Conservation (phyloP, 129 eudicot genomes). For the Tagetes patula region DNA sequence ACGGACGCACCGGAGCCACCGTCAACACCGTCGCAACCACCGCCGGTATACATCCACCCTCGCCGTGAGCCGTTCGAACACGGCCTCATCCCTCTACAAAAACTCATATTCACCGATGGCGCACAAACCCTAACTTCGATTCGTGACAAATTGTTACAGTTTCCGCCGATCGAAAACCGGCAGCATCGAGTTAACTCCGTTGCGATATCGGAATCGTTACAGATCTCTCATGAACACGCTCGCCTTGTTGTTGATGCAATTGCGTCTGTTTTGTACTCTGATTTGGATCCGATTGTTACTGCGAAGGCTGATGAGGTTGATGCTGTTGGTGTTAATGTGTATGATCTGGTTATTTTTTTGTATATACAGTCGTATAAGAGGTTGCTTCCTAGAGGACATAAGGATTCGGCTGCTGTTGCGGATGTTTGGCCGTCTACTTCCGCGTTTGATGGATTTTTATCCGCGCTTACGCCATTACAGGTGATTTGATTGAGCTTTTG, state of each 20-base stretch:
- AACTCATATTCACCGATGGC: conserved; percentile 86
- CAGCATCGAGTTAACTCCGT: conserved; percentile 42
- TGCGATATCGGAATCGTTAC: conserved; percentile 45
- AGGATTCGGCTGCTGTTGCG: conserved; percentile 86
- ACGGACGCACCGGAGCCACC: conserved; percentile 40
- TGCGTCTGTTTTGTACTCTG: conserved; percentile 55
- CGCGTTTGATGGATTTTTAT: conserved; percentile 85
- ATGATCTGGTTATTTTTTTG: conserved; percentile 78
- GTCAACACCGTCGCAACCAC: conserved; percentile 33
- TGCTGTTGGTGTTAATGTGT: conserved; percentile 73
- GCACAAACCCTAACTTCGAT: conserved; percentile 65
- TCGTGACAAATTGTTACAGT: conserved; percentile 61
- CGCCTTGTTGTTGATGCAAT: conserved; percentile 70
- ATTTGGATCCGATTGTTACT: conserved; percentile 61
- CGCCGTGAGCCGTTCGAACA: conserved; percentile 94
- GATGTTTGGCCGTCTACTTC: conserved; percentile 96
- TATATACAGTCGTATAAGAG: conserved; percentile 83
- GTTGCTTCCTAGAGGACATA: conserved; percentile 77
- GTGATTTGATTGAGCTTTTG: conserved; percentile 28
- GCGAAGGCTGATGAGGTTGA: conserved; percentile 64
- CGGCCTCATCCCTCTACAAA: conserved; percentile 88
- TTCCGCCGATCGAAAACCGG: conserved; percentile 35
- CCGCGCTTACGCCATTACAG: conserved; percentile 89
- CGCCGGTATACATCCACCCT: conserved; percentile 50
- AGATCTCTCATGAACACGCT: conserved; percentile 65